Evolutionary conservation across 768 basidiomycete genomes (phyloP).

Genomic region (Amanita molliuscula): DNA sequence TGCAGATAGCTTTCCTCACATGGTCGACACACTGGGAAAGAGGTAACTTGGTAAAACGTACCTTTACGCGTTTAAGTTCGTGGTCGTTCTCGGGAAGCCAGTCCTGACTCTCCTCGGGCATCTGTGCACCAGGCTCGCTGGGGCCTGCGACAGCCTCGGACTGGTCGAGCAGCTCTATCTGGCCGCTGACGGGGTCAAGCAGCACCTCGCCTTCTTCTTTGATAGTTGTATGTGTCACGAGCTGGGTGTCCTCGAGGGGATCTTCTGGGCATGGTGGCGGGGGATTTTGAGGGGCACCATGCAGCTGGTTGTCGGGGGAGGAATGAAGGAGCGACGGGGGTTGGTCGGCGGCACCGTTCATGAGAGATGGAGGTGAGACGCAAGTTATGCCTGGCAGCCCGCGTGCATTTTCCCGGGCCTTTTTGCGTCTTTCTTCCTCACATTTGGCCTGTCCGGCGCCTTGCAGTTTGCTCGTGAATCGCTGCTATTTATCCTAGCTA

Average conservation of each 20-base stretch:
- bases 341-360: conserved; percentile 32
- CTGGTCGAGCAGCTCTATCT: conserved; percentile 39
- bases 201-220: conserved; percentile 26
- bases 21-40: conserved; percentile 9
- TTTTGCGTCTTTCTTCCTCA: conserved; percentile 2
- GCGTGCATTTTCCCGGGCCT: background rate
- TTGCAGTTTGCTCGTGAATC: background rate
- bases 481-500: background rate
- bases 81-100: conserved; percentile 57
- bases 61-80: conserved; percentile 82
- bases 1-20: background rate
- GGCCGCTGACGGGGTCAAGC: conserved; percentile 25
- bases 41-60: conserved; percentile 22
- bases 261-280: background rate
- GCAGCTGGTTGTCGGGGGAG: conserved; percentile 15
- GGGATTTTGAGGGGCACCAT: background rate
- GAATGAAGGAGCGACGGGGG: conserved; percentile 21
- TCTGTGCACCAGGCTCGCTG: conserved; percentile 25
- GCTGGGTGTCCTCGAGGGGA: background rate
- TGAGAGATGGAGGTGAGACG: conserved; percentile 15
- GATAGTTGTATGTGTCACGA: conserved; percentile 11
- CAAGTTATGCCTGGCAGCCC: conserved; percentile 4
- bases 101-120: conserved; percentile 47
- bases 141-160: conserved; percentile 24
- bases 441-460: background rate